Evolutionary conservation across 2,329 filamentous ascomycete species (phyloP).

Genomic region (Arthroderma sp.): DNA sequence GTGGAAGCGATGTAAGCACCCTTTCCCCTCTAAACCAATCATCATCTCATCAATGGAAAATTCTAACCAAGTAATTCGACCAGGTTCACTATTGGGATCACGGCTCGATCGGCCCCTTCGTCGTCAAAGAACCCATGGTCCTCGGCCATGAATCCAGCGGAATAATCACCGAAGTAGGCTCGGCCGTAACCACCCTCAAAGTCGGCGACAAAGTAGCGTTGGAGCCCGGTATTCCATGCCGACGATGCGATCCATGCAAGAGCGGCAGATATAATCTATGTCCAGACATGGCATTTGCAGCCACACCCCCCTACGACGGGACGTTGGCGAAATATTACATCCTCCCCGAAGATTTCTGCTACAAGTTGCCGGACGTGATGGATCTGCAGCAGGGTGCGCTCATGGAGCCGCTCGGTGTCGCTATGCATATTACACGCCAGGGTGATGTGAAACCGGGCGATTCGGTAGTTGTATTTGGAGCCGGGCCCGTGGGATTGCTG

Average conservation of each 20-base stretch:
- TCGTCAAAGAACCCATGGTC: slow-evolving; percentile 35
- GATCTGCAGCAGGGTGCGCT: slow-evolving; percentile 76
- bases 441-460: slow-evolving; percentile 60
- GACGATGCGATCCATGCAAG: slow-evolving; percentile 52
- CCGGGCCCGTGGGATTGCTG: slow-evolving; percentile 74
- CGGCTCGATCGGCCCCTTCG: slow-evolving; percentile 32
- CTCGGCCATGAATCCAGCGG: slow-evolving; percentile 64
- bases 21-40: background rate
- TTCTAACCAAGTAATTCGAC: background rate
- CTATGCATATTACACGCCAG: slow-evolving; percentile 71
- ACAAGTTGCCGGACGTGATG: slow-evolving; percentile 67
- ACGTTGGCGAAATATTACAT: slow-evolving; percentile 78
- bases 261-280: slow-evolving; percentile 64
- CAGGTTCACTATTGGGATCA: slow-evolving; percentile 37
- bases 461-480: slow-evolving; percentile 71
- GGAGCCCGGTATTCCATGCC: slow-evolving; percentile 54
- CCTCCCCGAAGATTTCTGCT: slow-evolving; percentile 81
- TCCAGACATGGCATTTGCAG: slow-evolving; percentile 75
- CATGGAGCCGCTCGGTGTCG: slow-evolving; percentile 77
- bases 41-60: background rate
- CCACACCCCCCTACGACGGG: slow-evolving; percentile 84
- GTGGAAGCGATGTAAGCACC: slow-evolving; percentile 57
- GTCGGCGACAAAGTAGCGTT: slow-evolving; percentile 53
- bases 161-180: slow-evolving; percentile 53
- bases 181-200: slow-evolving; percentile 50